Percentiles rank a stretch among this genome's conserved stretches.
These are phyloP conservation scores for Claviceps pazoutovae DNA, from an alignment of 2,329 filamentous ascomycete genomes.

Conservation along the genomic window DNA sequence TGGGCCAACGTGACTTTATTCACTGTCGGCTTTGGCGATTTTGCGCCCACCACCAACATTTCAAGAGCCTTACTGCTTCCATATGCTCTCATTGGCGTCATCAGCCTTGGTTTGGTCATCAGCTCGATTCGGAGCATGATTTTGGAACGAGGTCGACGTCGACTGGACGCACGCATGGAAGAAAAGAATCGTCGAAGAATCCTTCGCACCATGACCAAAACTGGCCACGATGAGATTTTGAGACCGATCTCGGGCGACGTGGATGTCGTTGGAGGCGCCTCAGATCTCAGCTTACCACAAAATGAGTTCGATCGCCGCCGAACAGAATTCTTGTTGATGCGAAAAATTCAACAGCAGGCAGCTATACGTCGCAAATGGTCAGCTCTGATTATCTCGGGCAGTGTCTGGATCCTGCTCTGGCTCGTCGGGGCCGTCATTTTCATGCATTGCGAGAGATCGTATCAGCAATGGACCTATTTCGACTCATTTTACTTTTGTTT, in stretches of 20 bases:
- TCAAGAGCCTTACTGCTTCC: conserved; percentile 65
- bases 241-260: conserved; percentile 27
- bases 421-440: conserved; percentile 68
- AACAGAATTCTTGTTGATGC: conserved; percentile 67
- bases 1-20: conserved; percentile 63
- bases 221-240: conserved; percentile 33
- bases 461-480: conserved; percentile 60
- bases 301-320: conserved; percentile 47
- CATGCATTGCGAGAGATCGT: conserved; percentile 32
- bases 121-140: conserved; percentile 59
- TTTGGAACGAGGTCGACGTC: conserved; percentile 40
- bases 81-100: conserved; percentile 69
- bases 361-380: conserved; percentile 58
- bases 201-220: conserved; percentile 30
- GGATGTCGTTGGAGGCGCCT: conserved; percentile 3
- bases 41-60: conserved; percentile 32
- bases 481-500: conserved; percentile 77
- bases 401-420: conserved; percentile 64
- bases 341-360: conserved; percentile 57
- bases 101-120: conserved; percentile 73
- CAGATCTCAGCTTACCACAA: conserved; percentile 8
- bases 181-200: conserved; percentile 42
- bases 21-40: conserved; percentile 50
- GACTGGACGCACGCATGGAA: conserved; percentile 42
- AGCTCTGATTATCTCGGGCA: conserved; percentile 52